Base-by-base conservation (phyloP, 352 stramenopile genomes). In the Phytopythium cucurbitacearum region DNA sequence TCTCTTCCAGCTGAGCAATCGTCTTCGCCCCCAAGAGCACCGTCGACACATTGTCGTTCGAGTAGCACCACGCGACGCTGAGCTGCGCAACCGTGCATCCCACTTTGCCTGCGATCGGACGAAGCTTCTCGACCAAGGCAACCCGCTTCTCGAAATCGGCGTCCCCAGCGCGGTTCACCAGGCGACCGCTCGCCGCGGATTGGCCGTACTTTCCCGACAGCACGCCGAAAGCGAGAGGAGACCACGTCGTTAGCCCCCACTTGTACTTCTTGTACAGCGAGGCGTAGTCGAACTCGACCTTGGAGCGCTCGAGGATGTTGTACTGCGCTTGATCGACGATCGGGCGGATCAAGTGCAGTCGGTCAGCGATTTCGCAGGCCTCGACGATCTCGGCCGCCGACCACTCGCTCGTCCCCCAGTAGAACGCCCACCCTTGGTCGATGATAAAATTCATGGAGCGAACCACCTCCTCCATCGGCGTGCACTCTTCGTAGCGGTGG, bases 361-460 rank as follows among this genome's bases (percentile, higher is more conserved):
- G 49, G 15, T 80, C 62, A 0, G 65, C 71, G 42, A 77, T 70
- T 13, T 67, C 57, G 13, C 60, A 74, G 1, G 74, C 76, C 39
- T 87, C 67, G 9, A 55, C 72, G 40, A 88, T 77, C 56, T 88
- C 48, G 40, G 62, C 43, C 2, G 73, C 62, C 33, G 11, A 62
- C 77, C 73, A 88, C 12, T 81, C 70, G 42, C 64, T 80, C 0
- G 76, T 88, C 0, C 76, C 76, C 77, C 76, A 76, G 44, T 58
- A 57, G 35, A 79, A 79, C 28, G 78, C 78, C 61, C 72, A 85
- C 39, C 76, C 78, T 53, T 73, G 62, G 37, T 80, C 61, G 13
- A 91, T 77, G 5, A 91, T 45, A 48, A 78, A 76, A 54, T 72
- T 87, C 76, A 91, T 89, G 13, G 73, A 71, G 13, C 77, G 73